phyloP scores from a whole-genome alignment of 2,329 filamentous ascomycete species.

The Diplocarpon mali region DNA sequence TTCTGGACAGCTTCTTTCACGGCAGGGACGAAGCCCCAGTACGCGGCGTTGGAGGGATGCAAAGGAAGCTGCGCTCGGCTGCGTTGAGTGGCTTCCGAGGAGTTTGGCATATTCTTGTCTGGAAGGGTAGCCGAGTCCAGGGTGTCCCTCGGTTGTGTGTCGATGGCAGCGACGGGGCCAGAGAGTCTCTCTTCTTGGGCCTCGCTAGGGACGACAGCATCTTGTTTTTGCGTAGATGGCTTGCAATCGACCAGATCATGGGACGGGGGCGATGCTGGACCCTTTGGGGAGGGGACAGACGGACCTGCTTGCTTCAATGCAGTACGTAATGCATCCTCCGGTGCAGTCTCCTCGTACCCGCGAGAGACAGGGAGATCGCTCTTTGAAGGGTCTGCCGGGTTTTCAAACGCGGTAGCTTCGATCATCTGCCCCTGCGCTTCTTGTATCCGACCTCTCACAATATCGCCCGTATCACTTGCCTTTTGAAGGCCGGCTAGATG shows the following conservation, averaged over 20 bases:
- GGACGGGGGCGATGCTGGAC: background rate
- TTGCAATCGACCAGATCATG: slow-evolving; percentile 1
- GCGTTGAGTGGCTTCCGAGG: background rate
- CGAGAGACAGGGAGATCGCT: background rate
- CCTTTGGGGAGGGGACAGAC: background rate
- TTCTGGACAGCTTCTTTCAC: slow-evolving; percentile 22
- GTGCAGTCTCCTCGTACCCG: background rate
- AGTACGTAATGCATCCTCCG: background rate
- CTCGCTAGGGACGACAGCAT: background rate
- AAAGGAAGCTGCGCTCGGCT: background rate
- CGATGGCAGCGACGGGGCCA: background rate
- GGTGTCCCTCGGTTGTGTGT: background rate
- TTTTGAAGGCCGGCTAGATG: slow-evolving; percentile 11
- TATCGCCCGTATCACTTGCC: slow-evolving; percentile 13
- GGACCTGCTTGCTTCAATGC: background rate
- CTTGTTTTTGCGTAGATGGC: background rate
- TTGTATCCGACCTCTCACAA: slow-evolving; percentile 7
- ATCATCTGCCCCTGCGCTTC: slow-evolving; percentile 7
- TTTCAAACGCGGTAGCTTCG: background rate
- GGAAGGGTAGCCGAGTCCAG: background rate
- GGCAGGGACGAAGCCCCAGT: slow-evolving; percentile 23
- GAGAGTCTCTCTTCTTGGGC: background rate
- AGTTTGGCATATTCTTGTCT: background rate
- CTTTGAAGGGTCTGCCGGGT: background rate
- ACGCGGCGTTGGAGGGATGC: slow-evolving; percentile 12